Conservation (phyloP, 192 early-diverging fungal species). For the Obelidium mucronatum region DNA sequence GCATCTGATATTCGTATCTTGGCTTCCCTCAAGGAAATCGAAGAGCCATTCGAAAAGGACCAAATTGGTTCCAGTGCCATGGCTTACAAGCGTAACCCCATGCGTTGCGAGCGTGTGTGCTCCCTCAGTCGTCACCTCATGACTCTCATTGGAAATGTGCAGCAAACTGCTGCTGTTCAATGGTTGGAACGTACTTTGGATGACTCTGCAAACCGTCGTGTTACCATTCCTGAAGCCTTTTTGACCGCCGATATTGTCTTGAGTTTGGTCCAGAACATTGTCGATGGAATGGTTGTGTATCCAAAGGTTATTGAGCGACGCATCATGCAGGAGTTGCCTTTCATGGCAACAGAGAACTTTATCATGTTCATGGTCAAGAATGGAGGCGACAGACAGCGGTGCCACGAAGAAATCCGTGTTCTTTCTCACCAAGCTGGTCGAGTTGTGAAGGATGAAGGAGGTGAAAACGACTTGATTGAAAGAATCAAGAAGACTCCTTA, state of each 20-base stretch:
- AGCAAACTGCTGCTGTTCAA: conserved; percentile 90
- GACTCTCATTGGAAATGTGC: conserved; percentile 84
- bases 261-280: conserved; percentile 94
- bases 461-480: conserved; percentile 95
- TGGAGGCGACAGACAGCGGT: conserved; percentile 93
- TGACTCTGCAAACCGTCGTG: conserved; percentile 95
- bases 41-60: conserved; percentile 99
- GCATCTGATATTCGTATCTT: conserved; percentile 95
- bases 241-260: conserved; percentile 96
- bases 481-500: conserved; percentile 81
- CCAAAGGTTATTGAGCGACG: conserved; percentile 91
- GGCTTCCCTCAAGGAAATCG: conserved; percentile 96
- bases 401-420: conserved; percentile 97
- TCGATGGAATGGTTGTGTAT: conserved; percentile 96
- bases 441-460: conserved; percentile 90
- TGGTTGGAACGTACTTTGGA: conserved; percentile 99
- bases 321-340: conserved; percentile 94
- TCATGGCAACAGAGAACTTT: conserved; percentile 99
- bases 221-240: conserved; percentile 96
- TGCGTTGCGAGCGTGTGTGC: conserved; percentile 98
- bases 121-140: conserved; percentile 94
- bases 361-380: conserved; percentile 97
- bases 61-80: conserved; percentile 98
- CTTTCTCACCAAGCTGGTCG: conserved; percentile 91
- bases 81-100: conserved; percentile 99